phyloP scores from a whole-genome alignment of 148 eudicot genomes.

The Nepenthes mirabilis region DNA sequence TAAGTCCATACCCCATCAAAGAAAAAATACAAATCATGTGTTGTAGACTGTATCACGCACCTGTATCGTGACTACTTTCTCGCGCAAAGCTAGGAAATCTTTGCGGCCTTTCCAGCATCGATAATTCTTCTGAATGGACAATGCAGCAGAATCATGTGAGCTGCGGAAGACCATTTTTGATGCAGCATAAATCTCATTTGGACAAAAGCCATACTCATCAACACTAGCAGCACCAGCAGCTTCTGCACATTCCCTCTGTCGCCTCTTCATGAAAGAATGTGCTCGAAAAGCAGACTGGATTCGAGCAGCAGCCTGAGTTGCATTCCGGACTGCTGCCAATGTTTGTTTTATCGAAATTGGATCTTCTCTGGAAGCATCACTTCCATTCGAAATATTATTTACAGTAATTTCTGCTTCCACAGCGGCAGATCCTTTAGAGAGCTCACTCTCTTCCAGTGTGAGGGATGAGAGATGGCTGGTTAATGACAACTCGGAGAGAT shows the following conservation, averaged over 20 bases:
- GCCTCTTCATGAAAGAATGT: slow-evolving; percentile 78
- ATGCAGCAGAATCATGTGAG: slow-evolving; percentile 55
- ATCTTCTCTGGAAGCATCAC: slow-evolving; percentile 29
- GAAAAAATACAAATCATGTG: background rate
- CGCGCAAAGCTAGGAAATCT: slow-evolving; percentile 59
- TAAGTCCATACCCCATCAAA: background rate
- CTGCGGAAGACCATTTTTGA: slow-evolving; percentile 64
- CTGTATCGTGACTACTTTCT: slow-evolving; percentile 97
- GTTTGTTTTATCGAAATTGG: slow-evolving; percentile 44
- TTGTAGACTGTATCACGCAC: slow-evolving; percentile 16
- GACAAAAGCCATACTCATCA: slow-evolving; percentile 40
- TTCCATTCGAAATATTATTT: slow-evolving; percentile 29
- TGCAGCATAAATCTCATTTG: slow-evolving; percentile 57
- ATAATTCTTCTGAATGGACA: slow-evolving; percentile 85
- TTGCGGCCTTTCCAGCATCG: slow-evolving; percentile 84
- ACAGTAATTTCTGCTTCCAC: slow-evolving; percentile 63
- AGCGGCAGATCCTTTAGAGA: slow-evolving; percentile 61
- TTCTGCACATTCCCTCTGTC: slow-evolving; percentile 26
- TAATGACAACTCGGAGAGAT: slow-evolving; percentile 74
- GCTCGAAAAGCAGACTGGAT: slow-evolving; percentile 93
- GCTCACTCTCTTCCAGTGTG: slow-evolving; percentile 52
- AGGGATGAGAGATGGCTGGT: slow-evolving; percentile 85
- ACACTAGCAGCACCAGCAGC: slow-evolving; percentile 11
- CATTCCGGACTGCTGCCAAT: slow-evolving; percentile 72
- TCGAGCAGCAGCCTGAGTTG: slow-evolving; percentile 83